Evolutionary conservation across 352 stramenopile species (phyloP).

Genomic region (Globisporangium nunn): DNA sequence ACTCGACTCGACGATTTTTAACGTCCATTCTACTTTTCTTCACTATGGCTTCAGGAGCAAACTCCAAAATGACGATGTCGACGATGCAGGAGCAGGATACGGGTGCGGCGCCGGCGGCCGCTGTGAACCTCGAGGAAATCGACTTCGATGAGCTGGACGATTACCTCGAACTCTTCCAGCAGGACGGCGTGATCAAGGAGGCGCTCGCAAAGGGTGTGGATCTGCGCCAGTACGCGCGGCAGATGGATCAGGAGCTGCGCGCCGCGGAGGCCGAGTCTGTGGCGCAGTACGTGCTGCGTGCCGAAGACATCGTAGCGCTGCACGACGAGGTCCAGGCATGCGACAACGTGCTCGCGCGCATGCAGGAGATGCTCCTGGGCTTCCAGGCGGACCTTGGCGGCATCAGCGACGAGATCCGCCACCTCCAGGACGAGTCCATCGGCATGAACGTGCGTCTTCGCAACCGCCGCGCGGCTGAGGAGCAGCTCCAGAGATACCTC

Average conservation of each 20-base stretch:
- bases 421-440: conserved; percentile 94
- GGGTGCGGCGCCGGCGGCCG: not conserved
- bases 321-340: conserved; percentile 94
- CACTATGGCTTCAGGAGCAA: too few relatives aligned
- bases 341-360: conserved; percentile 93
- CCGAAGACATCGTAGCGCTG: conserved; percentile 87
- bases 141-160: conserved; percentile 92
- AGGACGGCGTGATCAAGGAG: conserved; percentile 90
- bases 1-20: too few relatives aligned
- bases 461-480: conserved; percentile 93
- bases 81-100: not conserved
- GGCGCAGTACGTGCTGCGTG: conserved; percentile 84
- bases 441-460: conserved; percentile 91
- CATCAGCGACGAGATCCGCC: conserved; percentile 96
- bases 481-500: conserved; percentile 92
- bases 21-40: too few relatives aligned
- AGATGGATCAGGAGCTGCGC: conserved; percentile 87
- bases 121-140: conserved; percentile 82
- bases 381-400: conserved; percentile 98
- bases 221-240: conserved; percentile 83
- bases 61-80: not conserved
- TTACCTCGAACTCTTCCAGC: conserved; percentile 92
- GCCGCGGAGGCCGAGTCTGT: conserved; percentile 81
- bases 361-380: conserved; percentile 97
- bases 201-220: conserved; percentile 88